Base-by-base conservation (phyloP, 108 stramenopile species). In the Fragilaria crotonensis region DNA sequence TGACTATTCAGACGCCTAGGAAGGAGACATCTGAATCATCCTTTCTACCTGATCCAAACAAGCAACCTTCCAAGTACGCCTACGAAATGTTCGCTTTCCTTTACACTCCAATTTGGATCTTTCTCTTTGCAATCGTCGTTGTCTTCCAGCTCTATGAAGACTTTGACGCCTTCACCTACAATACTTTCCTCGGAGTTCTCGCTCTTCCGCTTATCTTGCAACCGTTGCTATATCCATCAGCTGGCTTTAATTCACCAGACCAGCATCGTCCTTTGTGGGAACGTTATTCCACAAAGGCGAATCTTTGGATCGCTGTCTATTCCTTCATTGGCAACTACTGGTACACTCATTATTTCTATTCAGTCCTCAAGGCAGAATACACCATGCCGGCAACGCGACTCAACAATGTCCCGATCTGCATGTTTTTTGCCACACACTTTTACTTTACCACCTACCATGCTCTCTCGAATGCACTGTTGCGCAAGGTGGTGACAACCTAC, bases 251-350 rank as follows among this genome's bases (percentile, higher is more conserved):
- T 45, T 83, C 80, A 50, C 87, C 88, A 1, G 94, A 97, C 56
- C 60, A 27, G 0, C 25, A 52, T 0, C 75, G 87, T 46, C 89
- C 94, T 0, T 55, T 93, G 0, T 33, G 53, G 30, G 36, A 87
- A 64, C 76, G 95, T 20, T 97, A 93, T 59, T 76, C 84, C 3
- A 77, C 92, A 66, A 94, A 95, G 71, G 95, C 94, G 4, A 96
- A 94, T 51, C 26, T 97, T 23, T 90, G 96, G 87, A 68, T 99
- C 18, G 80, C 81, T 1, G 72, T 92, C 27, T 97, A 95, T 75
- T 75, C 85, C 47, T 97, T 95, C 77, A 96, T 99, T 54, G 98
- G 98, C 5, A 99, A 99, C 58, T 97, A 97, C 71, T 97, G 93
- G 93, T 96, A 95, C 64, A 84, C 89, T 5, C 86, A 87, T 33